Evolutionary conservation across 2,329 filamentous ascomycete species (phyloP).

Genomic region (Leptographium lundbergii): DNA sequence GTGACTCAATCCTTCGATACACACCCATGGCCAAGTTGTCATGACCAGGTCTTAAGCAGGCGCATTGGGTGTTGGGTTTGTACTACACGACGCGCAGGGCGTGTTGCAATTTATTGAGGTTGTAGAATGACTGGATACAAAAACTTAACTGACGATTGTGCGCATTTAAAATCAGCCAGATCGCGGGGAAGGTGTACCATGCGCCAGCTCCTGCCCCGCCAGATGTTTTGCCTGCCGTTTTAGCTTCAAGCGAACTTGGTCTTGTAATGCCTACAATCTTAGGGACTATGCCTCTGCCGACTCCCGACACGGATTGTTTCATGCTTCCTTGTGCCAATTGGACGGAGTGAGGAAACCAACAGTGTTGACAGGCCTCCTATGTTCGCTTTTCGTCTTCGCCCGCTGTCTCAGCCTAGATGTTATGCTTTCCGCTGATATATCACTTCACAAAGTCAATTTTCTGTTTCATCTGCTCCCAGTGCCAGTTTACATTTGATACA

Average conservation of each 20-base stretch:
- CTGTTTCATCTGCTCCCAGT: too few relatives aligned
- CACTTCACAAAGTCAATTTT: too few relatives aligned
- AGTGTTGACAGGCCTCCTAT: neutral
- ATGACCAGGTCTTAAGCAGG: neutral
- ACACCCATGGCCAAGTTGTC: neutral
- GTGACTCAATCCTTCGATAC: neutral
- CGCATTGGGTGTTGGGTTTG: neutral
- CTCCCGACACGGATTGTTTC: neutral
- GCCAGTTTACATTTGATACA: too few relatives aligned
- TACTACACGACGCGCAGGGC: too few relatives aligned
- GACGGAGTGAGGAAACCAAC: neutral
- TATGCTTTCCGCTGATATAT: too few relatives aligned
- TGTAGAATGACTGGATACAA: too few relatives aligned
- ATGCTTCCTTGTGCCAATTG: neutral
- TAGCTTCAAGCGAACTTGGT: neutral
- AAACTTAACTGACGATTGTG: neutral
- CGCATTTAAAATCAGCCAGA: neutral
- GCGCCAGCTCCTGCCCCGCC: neutral
- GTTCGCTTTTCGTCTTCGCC: neutral
- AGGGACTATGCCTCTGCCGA: neutral
- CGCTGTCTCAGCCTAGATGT: too few relatives aligned
- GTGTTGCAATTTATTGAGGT: too few relatives aligned
- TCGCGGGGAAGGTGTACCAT: constrained; percentile 5
- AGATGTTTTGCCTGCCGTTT: neutral
- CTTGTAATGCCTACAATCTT: neutral